These are phyloP conservation scores for Fusarium abutilonis DNA, from an alignment of 2,329 filamentous ascomycete species.

Conservation along the genomic window DNA sequence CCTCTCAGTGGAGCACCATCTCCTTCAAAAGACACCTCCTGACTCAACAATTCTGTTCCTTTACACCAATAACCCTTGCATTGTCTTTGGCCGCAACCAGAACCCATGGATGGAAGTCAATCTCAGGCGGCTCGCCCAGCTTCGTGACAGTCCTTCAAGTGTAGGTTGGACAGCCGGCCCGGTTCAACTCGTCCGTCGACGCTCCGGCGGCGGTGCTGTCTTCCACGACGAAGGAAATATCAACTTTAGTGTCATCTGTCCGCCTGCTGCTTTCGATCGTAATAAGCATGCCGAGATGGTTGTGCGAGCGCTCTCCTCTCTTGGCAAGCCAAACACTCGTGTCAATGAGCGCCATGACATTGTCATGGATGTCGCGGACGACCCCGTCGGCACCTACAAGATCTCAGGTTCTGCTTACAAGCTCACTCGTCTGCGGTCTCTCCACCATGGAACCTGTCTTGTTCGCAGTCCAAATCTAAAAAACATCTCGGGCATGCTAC, in stretches of 20 bases:
- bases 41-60: slow-evolving; percentile 84
- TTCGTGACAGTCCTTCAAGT: slow-evolving; percentile 34
- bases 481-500: slow-evolving; percentile 74
- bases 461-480: slow-evolving; percentile 79
- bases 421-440: slow-evolving; percentile 78
- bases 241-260: slow-evolving; percentile 93
- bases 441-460: slow-evolving; percentile 94
- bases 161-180: slow-evolving; percentile 42
- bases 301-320: slow-evolving; percentile 75
- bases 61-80: slow-evolving; percentile 86
- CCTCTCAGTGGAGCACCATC: slow-evolving; percentile 91
- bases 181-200: slow-evolving; percentile 77
- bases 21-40: slow-evolving; percentile 77
- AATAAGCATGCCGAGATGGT: slow-evolving; percentile 94
- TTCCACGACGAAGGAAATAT: slow-evolving; percentile 94
- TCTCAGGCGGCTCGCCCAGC: slow-evolving; percentile 65
- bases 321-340: slow-evolving; percentile 68
- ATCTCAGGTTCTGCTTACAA: slow-evolving; percentile 97
- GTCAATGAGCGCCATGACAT: slow-evolving; percentile 96
- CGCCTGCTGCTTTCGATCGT: slow-evolving; percentile 78
- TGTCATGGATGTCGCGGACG: slow-evolving; percentile 67
- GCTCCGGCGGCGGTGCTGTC: slow-evolving; percentile 90
- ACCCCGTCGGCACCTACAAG: slow-evolving; percentile 66
- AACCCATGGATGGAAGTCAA: slow-evolving; percentile 97
- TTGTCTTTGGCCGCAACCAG: slow-evolving; percentile 95